phyloP scores from a whole-genome alignment of 768 basidiomycete species.

The Tubosaeta sp. region DNA sequence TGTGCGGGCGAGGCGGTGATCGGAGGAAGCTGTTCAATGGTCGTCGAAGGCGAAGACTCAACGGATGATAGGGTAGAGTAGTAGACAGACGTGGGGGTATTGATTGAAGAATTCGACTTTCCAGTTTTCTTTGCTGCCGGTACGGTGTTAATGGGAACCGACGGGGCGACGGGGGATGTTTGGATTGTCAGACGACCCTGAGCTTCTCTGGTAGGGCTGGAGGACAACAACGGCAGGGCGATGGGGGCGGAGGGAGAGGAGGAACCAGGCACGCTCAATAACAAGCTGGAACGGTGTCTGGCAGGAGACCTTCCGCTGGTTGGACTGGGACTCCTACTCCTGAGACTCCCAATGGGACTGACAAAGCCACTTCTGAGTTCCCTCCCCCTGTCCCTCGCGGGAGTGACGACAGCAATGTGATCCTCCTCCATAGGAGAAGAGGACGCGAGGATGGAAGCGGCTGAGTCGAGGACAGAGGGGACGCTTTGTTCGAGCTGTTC shows the following conservation, averaged over 20 bases:
- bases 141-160: conserved; percentile 1
- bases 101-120: conserved; percentile 27
- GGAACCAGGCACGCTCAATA: conserved; percentile 46
- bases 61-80: conserved; percentile 38
- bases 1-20: conserved; percentile 19
- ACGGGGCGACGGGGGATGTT: conserved; percentile 14
- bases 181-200: conserved; percentile 23
- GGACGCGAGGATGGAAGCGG: conserved; percentile 65
- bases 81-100: conserved; percentile 49
- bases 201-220: conserved; percentile 25
- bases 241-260: conserved; percentile 20
- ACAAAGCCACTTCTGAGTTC: conserved; percentile 51
- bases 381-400: conserved; percentile 36
- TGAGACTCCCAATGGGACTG: conserved; percentile 59
- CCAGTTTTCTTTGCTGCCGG: conserved; percentile 5
- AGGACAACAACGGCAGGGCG: conserved; percentile 21
- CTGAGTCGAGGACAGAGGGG: conserved; percentile 81
- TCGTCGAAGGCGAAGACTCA: conserved; percentile 38
- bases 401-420: conserved; percentile 60
- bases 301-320: conserved; percentile 34
- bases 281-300: conserved; percentile 38
- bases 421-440: conserved; percentile 45
- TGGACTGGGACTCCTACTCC: conserved; percentile 67
- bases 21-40: conserved; percentile 29
- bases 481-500: conserved; percentile 76